Evolutionary conservation across 352 stramenopile species (phyloP).

Genomic region (Globisporangium irregulare): DNA sequence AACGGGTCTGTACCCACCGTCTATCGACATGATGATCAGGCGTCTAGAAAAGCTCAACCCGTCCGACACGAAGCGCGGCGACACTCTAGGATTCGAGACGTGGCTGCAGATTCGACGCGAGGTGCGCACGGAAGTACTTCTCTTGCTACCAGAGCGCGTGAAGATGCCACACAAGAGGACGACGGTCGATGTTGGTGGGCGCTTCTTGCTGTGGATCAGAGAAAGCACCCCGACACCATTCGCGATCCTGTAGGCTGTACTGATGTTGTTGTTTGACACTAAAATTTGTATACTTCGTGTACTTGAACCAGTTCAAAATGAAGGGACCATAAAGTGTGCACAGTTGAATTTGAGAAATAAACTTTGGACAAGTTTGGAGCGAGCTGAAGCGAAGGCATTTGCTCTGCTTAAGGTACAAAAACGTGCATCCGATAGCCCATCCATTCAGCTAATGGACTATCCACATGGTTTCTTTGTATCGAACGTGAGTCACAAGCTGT

Average conservation of each 20-base stretch:
- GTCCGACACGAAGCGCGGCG: slow-evolving; percentile 5
- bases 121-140: slow-evolving; percentile 6
- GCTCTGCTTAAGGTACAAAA: slow-evolving; percentile 2
- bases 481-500: slow-evolving; percentile 2
- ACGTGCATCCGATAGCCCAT: not conserved
- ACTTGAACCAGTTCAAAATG: not conserved
- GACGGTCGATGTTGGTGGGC: slow-evolving; percentile 5
- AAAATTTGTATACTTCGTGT: too few relatives aligned
- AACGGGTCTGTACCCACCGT: slow-evolving; percentile 10
- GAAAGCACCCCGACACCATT: too few relatives aligned
- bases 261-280: not conserved
- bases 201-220: not conserved
- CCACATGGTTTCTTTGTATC: slow-evolving; percentile 1
- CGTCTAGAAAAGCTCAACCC: slow-evolving; percentile 10
- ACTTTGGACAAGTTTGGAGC: slow-evolving; percentile 1
- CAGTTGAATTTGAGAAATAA: slow-evolving; percentile 1
- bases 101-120: slow-evolving; percentile 12
- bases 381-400: not conserved
- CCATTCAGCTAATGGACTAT: slow-evolving; percentile 2
- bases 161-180: not conserved
- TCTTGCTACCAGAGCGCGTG: slow-evolving; percentile 1
- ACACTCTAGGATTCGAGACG: slow-evolving; percentile 5
- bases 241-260: too few relatives aligned
- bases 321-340: slow-evolving; percentile 1
- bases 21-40: slow-evolving; percentile 10